Percentiles rank a stretch among this genome's conserved stretches.
Conservation (phyloP, 2,329 filamentous ascomycete genomes). For the Paraconiothyrium sp. region DNA sequence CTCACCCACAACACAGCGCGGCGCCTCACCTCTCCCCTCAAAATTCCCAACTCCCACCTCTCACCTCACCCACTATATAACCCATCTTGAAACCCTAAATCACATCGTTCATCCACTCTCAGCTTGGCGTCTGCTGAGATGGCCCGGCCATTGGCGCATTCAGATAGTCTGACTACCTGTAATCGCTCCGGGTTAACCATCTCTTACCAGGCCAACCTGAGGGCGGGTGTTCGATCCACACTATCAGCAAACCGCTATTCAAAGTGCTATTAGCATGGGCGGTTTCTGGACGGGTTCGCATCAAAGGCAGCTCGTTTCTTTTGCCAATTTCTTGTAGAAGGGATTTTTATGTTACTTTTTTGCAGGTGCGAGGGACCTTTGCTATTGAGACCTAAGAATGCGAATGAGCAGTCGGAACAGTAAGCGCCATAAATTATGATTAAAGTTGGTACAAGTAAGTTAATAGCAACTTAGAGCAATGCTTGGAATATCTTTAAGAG, state of each 20-base stretch:
- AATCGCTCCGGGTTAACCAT: not conserved
- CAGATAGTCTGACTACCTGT: not conserved
- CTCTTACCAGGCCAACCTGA: slow-evolving; percentile 7
- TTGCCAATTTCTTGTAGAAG: not conserved
- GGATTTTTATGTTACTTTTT: no score
- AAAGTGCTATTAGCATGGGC: not conserved
- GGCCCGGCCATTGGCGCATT: not conserved
- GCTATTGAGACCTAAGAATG: no score
- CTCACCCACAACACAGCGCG: not conserved
- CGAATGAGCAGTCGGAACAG: no score
- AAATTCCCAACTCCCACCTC: not conserved
- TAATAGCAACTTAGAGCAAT: no score
- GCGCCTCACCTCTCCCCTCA: not conserved
- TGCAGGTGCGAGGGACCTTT: no score
- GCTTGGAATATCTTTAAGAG: no score
- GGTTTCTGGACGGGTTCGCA: not conserved
- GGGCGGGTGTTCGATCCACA: slow-evolving; percentile 1
- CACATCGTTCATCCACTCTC: not conserved
- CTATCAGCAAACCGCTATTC: slow-evolving; percentile 1
- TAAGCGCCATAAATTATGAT: no score
- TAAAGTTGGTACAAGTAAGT: no score
- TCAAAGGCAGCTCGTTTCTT: not conserved
- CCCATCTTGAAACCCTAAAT: not conserved
- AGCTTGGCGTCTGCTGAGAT: slow-evolving; percentile 3
- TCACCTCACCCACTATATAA: not conserved